Conservation (phyloP, 2,329 filamentous ascomycete species). For the Gnomoniopsis smithogilvyi region DNA sequence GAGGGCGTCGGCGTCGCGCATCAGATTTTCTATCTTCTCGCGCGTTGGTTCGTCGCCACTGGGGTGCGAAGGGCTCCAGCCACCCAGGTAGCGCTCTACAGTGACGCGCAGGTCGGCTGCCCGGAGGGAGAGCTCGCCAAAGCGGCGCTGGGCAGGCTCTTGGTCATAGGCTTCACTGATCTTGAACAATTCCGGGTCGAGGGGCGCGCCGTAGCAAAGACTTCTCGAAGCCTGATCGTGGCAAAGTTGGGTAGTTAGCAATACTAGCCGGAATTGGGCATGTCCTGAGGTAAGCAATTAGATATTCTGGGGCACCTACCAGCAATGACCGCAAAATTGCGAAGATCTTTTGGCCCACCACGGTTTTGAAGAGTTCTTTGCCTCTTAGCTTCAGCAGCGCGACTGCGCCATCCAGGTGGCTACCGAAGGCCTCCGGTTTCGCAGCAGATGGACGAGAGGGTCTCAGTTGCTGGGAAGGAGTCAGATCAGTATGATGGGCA, state of each 20-base stretch:
- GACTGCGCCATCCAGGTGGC: constrained; percentile 15
- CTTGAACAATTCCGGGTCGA: constrained; percentile 14
- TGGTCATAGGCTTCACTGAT: constrained; percentile 12
- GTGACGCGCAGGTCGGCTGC: constrained; percentile 16
- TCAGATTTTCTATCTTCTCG: constrained; percentile 2
- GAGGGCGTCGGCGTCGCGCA: constrained; percentile 11
- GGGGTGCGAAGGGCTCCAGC: constrained; percentile 11
- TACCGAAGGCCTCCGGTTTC: constrained; percentile 16
- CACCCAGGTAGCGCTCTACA: constrained; percentile 13
- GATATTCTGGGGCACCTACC: too few species aligned
- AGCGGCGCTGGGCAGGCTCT: constrained; percentile 8
- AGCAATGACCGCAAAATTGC: constrained; percentile 14
- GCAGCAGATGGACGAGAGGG: constrained; percentile 13
- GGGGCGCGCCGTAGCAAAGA: constrained; percentile 16
- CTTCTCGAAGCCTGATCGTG: constrained; percentile 8
- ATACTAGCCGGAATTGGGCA: not conserved
- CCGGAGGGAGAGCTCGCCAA: constrained; percentile 17
- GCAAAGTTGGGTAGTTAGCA: not conserved
- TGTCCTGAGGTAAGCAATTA: too few species aligned
- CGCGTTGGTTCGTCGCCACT: not conserved
- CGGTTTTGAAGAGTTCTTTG: constrained; percentile 16
- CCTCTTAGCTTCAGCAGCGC: constrained; percentile 16
- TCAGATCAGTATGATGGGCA: not conserved
- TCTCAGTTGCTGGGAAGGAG: constrained; percentile 8
- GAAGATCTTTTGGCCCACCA: constrained; percentile 17